A percentile compares a stretch with the other conserved stretches of the same genome.
Conservation (phyloP, 805 yeast species). For the Candida golubevii region DNA sequence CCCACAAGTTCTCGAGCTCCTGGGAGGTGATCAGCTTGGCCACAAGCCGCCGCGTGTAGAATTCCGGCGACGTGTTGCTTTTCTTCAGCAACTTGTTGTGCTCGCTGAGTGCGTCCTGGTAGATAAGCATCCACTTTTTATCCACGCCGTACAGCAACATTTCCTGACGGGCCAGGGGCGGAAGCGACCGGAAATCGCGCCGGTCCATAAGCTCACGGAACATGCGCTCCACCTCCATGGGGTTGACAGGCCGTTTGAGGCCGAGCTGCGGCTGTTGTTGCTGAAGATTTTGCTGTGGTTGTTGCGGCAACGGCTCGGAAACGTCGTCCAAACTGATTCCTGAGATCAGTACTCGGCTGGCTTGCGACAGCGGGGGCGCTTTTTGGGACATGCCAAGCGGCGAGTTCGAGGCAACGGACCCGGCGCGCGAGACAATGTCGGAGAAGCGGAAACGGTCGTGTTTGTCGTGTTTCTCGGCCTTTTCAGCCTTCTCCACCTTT, state of each 20-base stretch:
- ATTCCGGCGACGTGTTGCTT: slow-evolving; percentile 54
- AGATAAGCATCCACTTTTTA: slow-evolving; percentile 87
- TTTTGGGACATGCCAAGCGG: slow-evolving; percentile 4
- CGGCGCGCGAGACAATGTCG: slow-evolving; percentile 5
- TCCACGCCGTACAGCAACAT: slow-evolving; percentile 70
- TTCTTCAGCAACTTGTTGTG: slow-evolving; percentile 46
- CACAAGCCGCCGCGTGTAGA: slow-evolving; percentile 69
- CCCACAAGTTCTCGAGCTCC: slow-evolving; percentile 82
- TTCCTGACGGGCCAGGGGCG: slow-evolving; percentile 70
- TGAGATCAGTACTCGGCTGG: slow-evolving; percentile 1
- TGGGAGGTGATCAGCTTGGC: slow-evolving; percentile 62
- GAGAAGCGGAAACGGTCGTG: slow-evolving; percentile 4
- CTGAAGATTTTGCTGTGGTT: neutral
- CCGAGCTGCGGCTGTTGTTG: slow-evolving; percentile 7
- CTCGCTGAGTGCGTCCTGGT: slow-evolving; percentile 81
- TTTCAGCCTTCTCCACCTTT: too few relatives aligned
- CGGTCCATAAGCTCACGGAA: slow-evolving; percentile 78
- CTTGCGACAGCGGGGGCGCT: slow-evolving; percentile 8
- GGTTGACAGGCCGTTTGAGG: slow-evolving; percentile 66
- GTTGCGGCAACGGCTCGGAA: neutral
- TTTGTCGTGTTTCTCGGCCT: too few relatives aligned
- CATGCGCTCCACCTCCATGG: slow-evolving; percentile 63
- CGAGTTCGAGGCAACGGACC: slow-evolving; percentile 5
- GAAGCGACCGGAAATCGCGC: slow-evolving; percentile 69
- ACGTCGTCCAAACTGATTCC: neutral